Evolutionary conservation across 2,329 filamentous ascomycete genomes (phyloP), one percentile per base, ranked within the genome.

Genomic region (Aspergillus quadricinctus): DNA sequence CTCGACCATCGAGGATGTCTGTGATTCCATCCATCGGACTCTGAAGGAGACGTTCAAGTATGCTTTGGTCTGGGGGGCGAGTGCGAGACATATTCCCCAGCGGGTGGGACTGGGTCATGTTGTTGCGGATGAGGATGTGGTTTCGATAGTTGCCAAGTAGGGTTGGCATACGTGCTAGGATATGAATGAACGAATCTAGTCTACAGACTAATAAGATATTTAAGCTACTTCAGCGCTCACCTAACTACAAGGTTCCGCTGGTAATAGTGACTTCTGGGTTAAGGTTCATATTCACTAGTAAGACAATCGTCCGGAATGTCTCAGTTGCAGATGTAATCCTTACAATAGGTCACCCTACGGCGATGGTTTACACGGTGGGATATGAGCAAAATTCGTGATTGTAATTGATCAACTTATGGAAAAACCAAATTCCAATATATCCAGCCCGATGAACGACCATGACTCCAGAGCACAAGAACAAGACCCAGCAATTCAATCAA

Each of bases 11-110:
- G 94, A 97, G 77, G 93, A 99, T 74, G 94, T 99, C 9, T 99
- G 94, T 75, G 94, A 99, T 75, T 86, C 90, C 66, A 89, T 99
- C 64, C 94, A 99, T 77, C 83, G 94, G 60, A 94, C 86, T 27
- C 79, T 99, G 63, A 99, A 97, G 83, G 95, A 99, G 61, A 96
- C 92, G 4, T 99, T 97, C 83, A 99, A 97, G 80, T 97, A 97
- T 77, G 95, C 94, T 3, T 77, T 97, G 63, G 94, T 99, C 0
- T 99, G 95, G 95, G 94, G 94, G 4, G 92, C 92, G 19, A 97
- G 93, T 75, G 94, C 94, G 37, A 86, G 91, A 68, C 95, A 99
- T 79, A 82, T 97, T 37, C 94, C 95, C 37, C 94, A 99, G 80
- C 81, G 94, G 60, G 93, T 97, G 40, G 95, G 94, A 1, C 75